Base-by-base conservation (phyloP, 805 yeast species). In the Wickerhamiella australiensis region DNA sequence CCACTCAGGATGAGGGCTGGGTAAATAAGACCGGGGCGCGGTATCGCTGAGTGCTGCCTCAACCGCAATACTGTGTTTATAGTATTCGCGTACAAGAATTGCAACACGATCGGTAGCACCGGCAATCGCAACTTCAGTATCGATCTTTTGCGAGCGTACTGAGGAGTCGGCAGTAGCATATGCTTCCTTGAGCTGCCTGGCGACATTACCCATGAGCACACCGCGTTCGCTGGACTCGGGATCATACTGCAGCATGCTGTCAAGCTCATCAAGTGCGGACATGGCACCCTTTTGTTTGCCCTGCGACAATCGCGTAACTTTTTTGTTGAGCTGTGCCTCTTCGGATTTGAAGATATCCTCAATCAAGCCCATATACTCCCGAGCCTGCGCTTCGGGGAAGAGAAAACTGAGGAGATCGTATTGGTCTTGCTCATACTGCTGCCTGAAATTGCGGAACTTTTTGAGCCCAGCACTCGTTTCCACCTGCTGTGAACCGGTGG, bases 31-130 rank as follows among this genome's bases (percentile, higher is more conserved):
- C 2, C 86, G 86, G 9, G 80, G 74, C 22, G 73, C 67, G 63
- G 75, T 68, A 6, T 66, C 68, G 1, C 67, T 65, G 51, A 85
- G 76, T 3, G 79, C 73, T 26, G 65, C 63, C 12, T 67, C 53
- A 21, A 79, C 72, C 15, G 83, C 78, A 12, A 69, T 70, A 44
- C 72, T 70, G 59, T 77, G 80, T 51, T 79, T 85, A 25, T 83
- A 72, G 29, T 85, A 68, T 47, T 77, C 76, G 42, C 85, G 71
- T 47, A 86, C 66, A 52, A 78, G 72, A 0, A 87, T 77, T 68
- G 84, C 76, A 7, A 79, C 66, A 51, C 82, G 90, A n/a, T 80
- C 79, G 0, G 85, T 80, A 13, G 78, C 72, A 57, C 80, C 87
- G 40, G 83, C 74, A 42, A 85, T 76, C 47, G 84, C 83, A 56